These are phyloP conservation scores for Pugionium dolabratum DNA, from an alignment of 345 rosid genomes.

Conservation along the genomic window DNA sequence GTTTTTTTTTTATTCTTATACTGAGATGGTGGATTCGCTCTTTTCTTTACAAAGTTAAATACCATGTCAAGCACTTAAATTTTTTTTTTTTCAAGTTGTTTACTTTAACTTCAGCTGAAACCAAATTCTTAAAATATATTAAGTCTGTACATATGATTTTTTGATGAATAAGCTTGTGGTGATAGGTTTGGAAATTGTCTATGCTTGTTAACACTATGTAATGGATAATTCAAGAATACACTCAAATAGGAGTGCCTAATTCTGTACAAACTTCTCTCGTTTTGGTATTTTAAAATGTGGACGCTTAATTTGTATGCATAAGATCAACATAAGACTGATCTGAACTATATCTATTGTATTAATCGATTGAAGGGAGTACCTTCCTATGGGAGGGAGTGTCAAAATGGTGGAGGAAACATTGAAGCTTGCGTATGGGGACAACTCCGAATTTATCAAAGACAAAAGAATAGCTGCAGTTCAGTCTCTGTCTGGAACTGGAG, in stretches of 20 bases:
- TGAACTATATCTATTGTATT: constrained; percentile 18
- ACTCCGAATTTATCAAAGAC: constrained; percentile 73
- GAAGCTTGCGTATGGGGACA: constrained; percentile 91
- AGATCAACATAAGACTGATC: constrained; percentile 1
- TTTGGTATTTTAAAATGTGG: background rate
- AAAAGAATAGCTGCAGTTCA: constrained; percentile 91
- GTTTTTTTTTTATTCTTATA: background rate
- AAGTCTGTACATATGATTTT: background rate
- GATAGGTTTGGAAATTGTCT: background rate
- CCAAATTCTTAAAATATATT: background rate
- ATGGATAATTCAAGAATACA: background rate
- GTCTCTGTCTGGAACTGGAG: constrained; percentile 93
- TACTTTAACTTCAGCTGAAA: background rate
- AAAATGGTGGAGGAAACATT: constrained; percentile 87
- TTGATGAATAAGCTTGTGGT: background rate
- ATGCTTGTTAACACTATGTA: background rate
- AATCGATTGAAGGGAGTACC: constrained; percentile 71
- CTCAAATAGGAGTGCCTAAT: background rate
- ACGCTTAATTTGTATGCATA: constrained; percentile 5
- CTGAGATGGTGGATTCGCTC: too few relatives aligned
- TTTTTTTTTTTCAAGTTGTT: background rate
- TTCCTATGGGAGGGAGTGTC: constrained; percentile 97
- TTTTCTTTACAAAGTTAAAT: too few relatives aligned
- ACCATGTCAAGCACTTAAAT: background rate
- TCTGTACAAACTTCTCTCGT: background rate